Base-by-base conservation (phyloP, 345 rosid genomes). In the Nasturtium officinale region DNA sequence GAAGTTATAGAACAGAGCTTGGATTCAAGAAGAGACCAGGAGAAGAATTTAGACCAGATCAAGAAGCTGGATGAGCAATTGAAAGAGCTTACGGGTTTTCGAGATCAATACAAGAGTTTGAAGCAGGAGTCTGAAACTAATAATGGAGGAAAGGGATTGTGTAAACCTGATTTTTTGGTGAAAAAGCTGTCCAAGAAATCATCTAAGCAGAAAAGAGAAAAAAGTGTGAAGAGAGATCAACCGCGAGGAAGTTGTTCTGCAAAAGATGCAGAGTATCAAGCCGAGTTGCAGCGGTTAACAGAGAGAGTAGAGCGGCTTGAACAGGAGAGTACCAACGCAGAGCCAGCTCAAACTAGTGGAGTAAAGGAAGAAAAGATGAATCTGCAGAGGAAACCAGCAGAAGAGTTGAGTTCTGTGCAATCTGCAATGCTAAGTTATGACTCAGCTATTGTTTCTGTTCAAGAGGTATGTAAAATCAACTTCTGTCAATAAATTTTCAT, bases 341-440 rank as follows among this genome's bases (percentile, higher is more conserved):
- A 47, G 54, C 65, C 60, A 40, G 51, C 1, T 9, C 82, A 82
- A 16, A 63, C 40, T 20, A 61, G 45, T 67, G 74, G 5, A 26
- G 77, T 75, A 26, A 11, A 76, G 77, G 38, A 73, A 65, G 77
- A 65, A 67, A 4, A 3, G 0, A 52, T 23, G 61, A 82, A 46
- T 38, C 52, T 85, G 50, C 76, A 84, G 77, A 80, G 72, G 76
- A 83, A 84, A 61, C 74, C 87, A 62, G 68, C 65, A 3, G 85
- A 82, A 54, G 85, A 86, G 68, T 81, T 85, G 54, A 82, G 74
- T 65, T 74, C 74, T 8, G 74, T 89, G 46, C 81, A 45, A 61
- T 18, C 57, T 54, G 42, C 38, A 54, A 69, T 53, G 33, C 5
- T 42, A 12, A 84, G 87, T 82, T 89, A 87, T 84, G 59, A 68